phyloP scores from a whole-genome alignment of 176 grass and related monocot genomes.

The Microstegium vimineum region DNA sequence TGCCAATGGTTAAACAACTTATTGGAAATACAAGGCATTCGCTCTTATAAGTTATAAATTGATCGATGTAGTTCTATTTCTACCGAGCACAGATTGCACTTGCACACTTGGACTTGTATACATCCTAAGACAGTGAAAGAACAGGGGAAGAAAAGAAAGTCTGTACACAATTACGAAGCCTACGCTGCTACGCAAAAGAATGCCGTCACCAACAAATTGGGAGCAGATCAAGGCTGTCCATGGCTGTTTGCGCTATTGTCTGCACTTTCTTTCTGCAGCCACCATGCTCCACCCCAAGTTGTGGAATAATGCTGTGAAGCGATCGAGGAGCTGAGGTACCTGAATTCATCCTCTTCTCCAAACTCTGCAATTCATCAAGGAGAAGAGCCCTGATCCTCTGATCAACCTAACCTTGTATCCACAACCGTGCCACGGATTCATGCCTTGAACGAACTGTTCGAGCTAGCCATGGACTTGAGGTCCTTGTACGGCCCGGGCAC shows the following conservation, averaged over 20 bases:
- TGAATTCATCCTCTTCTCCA: not conserved
- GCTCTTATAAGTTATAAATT: no score
- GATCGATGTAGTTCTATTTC: no score
- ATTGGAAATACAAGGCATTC: no score
- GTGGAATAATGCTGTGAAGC: no score
- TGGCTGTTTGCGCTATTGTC: no score
- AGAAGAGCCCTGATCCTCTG: not conserved
- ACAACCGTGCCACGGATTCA: not conserved
- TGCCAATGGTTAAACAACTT: no score
- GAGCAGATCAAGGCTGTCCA: no score
- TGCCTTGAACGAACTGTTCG: conserved; percentile 25
- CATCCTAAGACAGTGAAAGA: not conserved
- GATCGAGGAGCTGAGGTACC: not conserved
- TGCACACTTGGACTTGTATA: not conserved
- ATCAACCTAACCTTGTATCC: not conserved
- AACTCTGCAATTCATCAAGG: not conserved
- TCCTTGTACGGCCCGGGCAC: conserved; percentile 47
- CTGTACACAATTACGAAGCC: not conserved
- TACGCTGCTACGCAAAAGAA: not conserved
- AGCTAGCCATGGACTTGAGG: conserved; percentile 53
- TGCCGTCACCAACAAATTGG: not conserved
- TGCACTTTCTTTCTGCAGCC: no score
- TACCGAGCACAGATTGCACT: not conserved
- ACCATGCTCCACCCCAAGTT: no score
- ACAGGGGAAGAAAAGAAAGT: not conserved